Evolutionary conservation across 345 rosid genomes (phyloP).

Genomic region (Orychophragmus violaceus): DNA sequence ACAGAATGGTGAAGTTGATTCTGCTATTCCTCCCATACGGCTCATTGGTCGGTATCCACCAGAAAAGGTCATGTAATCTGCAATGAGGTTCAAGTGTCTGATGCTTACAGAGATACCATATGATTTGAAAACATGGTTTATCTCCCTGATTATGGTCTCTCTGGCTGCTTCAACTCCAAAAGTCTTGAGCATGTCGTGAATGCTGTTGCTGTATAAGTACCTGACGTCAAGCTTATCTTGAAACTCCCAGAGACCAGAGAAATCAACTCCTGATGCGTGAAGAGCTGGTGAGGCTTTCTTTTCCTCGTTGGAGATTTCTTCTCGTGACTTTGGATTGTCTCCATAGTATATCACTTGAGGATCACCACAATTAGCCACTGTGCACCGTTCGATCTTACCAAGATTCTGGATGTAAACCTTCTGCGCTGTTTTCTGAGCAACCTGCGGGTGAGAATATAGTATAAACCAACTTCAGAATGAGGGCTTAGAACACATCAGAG

Average conservation of each 20-base stretch:
- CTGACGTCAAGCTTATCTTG: slow-evolving; percentile 70
- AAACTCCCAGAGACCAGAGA: slow-evolving; percentile 55
- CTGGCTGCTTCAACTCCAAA: slow-evolving; percentile 97
- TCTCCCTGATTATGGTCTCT: slow-evolving; percentile 79
- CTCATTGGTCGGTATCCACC: slow-evolving; percentile 91
- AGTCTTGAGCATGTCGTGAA: slow-evolving; percentile 66
- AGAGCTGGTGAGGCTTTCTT: slow-evolving; percentile 61
- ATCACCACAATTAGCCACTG: slow-evolving; percentile 50
- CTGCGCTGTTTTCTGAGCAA: slow-evolving; percentile 77
- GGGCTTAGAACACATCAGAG: slow-evolving; percentile 1
- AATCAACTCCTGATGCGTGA: slow-evolving; percentile 71
- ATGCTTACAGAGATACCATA: slow-evolving; percentile 73
- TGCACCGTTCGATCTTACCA: slow-evolving; percentile 69
- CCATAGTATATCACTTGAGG: slow-evolving; percentile 81
- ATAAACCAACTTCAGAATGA: background rate
- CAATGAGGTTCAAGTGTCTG: slow-evolving; percentile 74
- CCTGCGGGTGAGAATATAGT: slow-evolving; percentile 28
- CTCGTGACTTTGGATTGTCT: slow-evolving; percentile 56
- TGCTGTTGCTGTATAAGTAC: slow-evolving; percentile 72
- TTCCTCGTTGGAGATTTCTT: slow-evolving; percentile 43
- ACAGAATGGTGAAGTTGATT: background rate
- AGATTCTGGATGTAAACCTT: slow-evolving; percentile 78
- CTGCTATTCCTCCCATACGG: slow-evolving; percentile 24
- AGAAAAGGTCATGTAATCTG: slow-evolving; percentile 85
- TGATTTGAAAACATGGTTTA: slow-evolving; percentile 71